Evolutionary conservation across 805 yeast species (phyloP).

Genomic region (Yamadazyma endophytica): DNA sequence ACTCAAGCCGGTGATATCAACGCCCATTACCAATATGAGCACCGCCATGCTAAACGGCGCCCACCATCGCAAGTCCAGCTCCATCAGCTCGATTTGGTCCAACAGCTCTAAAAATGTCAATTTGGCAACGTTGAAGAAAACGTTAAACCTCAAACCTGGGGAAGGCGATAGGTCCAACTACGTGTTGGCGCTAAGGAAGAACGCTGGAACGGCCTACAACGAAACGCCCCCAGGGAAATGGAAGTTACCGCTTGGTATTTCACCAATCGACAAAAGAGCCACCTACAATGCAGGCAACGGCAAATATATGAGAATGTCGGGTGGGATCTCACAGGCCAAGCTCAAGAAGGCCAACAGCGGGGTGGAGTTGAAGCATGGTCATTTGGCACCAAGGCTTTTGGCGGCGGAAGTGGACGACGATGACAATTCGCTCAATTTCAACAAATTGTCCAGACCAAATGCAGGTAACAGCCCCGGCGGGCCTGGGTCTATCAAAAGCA

Average conservation of each 20-base stretch:
- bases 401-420: conserved; percentile 78
- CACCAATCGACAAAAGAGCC: conserved; percentile 39
- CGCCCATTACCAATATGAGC: conserved; percentile 12
- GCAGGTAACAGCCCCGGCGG: neutral
- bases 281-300: conserved; percentile 20
- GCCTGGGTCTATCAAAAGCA: conserved; percentile 5
- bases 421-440: conserved; percentile 9
- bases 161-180: conserved; percentile 52
- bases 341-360: conserved; percentile 35
- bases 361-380: conserved; percentile 59
- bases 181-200: conserved; percentile 39
- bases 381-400: conserved; percentile 58
- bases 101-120: conserved; percentile 32
- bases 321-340: conserved; percentile 20
- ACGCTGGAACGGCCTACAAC: conserved; percentile 47
- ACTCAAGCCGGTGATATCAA: conserved; percentile 11
- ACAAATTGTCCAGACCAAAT: conserved; percentile 4
- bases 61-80: conserved; percentile 15
- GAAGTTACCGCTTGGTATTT: conserved; percentile 53
- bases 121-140: conserved; percentile 32
- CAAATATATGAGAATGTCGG: conserved; percentile 23
- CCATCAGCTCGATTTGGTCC: conserved; percentile 34
- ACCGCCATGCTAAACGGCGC: neutral
- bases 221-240: conserved; percentile 43
- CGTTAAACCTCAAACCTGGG: conserved; percentile 36